Evolutionary conservation across 768 basidiomycete species (phyloP), one percentile per base, ranked within the genome.

Genomic region (Boletus sp.): DNA sequence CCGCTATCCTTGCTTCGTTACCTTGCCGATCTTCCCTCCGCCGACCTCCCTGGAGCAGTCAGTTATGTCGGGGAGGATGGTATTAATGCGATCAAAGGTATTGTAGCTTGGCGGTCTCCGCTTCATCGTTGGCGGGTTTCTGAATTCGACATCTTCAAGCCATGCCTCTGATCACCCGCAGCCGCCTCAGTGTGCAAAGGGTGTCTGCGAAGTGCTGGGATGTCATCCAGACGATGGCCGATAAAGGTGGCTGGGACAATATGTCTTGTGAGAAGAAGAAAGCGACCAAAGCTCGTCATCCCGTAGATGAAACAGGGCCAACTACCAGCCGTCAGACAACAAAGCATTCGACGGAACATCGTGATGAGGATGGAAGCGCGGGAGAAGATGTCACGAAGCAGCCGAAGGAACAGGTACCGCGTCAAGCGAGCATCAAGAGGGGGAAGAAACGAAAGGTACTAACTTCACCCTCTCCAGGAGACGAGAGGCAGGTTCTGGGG

Each of bases 121-220:
- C 32, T 52, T 43, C 13, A 38, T 48, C 14, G 27, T 33, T 8
- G 34, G 54, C 19, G 32, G 19, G 55, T 46, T 34, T 23, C 58
- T 54, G 38, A 61, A 39, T 39, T 11, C 13, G 40, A 58, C 40
- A 56, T 50, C 34, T 68, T 23, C 49, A 66, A 87, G 88, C 65
- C 9, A 95, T 94, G 91, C 80, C 85, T 47, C 74, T 98, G 21
- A 79, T 96, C 14, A 87, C 78, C 13, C 80, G 88, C 17, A 92
- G 93, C 4, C 75, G 94, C 50, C 77, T 97, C 40, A 95, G 92
- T 65, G 93, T 98, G 1, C 94, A 98, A 70, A 80, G 83, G 5
- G 92, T 93, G 0, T 74, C 78, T 23, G 74, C 80, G 54, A 74
- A 69, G 9, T 85, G 90, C 4, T 96, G 85, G 81, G 73, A 78